A percentile compares a stretch with the other conserved stretches of the same genome.
phyloP scores from a whole-genome alignment of 2,329 filamentous ascomycete genomes.

The Xylariaceae sp. region DNA sequence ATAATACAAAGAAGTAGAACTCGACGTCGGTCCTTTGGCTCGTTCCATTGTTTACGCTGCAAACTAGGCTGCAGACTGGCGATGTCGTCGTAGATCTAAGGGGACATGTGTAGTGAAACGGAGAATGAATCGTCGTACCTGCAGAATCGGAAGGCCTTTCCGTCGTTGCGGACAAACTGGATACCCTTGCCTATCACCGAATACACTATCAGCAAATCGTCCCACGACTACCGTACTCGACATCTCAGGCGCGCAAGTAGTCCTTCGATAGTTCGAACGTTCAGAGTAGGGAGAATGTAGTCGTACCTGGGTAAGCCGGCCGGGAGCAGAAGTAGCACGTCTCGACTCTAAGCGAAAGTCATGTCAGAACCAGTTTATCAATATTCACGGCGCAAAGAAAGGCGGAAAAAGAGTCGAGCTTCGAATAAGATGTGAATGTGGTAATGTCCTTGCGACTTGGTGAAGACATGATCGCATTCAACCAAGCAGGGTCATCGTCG shows the following conservation, averaged over 20 bases:
- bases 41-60: background rate
- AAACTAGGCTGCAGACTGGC: background rate
- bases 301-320: constrained; percentile 57
- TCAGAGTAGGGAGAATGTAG: too few relatives aligned
- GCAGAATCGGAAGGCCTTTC: constrained; percentile 21
- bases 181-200: constrained; percentile 15
- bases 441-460: background rate
- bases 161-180: constrained; percentile 21
- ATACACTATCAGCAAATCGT: constrained; percentile 1
- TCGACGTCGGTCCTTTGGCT: background rate
- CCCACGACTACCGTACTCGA: background rate
- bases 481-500: background rate
- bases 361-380: constrained; percentile 6
- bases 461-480: background rate
- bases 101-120: background rate
- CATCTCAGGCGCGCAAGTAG: background rate
- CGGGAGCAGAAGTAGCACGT: constrained; percentile 68
- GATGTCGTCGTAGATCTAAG: background rate
- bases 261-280: background rate
- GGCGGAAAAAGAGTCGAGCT: background rate
- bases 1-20: background rate
- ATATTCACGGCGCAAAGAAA: background rate
- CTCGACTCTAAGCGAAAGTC: constrained; percentile 44
- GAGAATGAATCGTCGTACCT: constrained; percentile 12
- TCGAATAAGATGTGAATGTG: background rate